These are phyloP conservation scores for Ganoderma leucocontextum DNA, from an alignment of 1,284 basidiomycete genomes.

Conservation along the genomic window DNA sequence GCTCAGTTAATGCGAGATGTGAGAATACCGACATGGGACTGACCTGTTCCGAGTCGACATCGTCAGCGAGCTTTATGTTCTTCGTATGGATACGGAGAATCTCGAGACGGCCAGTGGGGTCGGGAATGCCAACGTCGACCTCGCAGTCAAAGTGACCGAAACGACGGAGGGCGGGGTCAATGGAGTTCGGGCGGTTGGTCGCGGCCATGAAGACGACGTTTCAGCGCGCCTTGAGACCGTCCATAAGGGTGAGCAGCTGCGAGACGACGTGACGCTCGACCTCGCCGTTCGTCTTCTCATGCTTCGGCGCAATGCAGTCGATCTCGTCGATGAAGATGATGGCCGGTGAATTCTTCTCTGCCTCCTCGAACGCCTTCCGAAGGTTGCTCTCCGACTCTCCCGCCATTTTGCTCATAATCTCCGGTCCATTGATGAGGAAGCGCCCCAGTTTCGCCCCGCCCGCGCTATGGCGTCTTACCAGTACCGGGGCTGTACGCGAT, in stretches of 20 bases:
- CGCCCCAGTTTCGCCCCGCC: constrained; percentile 98
- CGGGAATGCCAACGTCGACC: too few species aligned
- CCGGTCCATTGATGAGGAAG: constrained; percentile 99
- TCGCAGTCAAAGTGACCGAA: too few species aligned
- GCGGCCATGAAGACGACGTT: too few species aligned
- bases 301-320: constrained; percentile 98
- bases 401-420: constrained; percentile 99
- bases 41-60: constrained; percentile 96
- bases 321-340: constrained; percentile 99
- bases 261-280: constrained; percentile 99
- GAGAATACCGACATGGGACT: too few species aligned
- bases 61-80: constrained; percentile 99
- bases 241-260: too few species aligned
- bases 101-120: too few species aligned
- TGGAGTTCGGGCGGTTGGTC: too few species aligned
- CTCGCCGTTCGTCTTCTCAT: too few species aligned
- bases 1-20: neutral
- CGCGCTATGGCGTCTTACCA: constrained; percentile 98
- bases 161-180: too few species aligned
- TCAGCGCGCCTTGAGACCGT: too few species aligned
- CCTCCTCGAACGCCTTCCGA: constrained; percentile 98
- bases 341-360: constrained; percentile 99
- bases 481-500: constrained; percentile 99
- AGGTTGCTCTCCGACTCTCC: constrained; percentile 98
- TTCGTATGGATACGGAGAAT: constrained; percentile 99